Evolutionary conservation across 768 basidiomycete species (phyloP).

Genomic region (Naganishia vaughanmartiniae): DNA sequence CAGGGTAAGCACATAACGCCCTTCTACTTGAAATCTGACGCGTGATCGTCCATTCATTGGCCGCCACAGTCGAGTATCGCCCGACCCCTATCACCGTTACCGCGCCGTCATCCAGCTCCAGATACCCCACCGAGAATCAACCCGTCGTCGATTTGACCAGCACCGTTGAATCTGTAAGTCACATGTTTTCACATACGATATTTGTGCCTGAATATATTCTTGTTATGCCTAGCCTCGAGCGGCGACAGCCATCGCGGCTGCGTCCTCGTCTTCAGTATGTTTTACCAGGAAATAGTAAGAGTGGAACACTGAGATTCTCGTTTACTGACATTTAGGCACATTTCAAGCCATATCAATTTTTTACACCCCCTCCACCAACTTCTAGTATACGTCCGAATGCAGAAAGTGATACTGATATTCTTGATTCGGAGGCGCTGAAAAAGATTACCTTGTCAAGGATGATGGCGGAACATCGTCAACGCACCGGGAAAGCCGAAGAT

Average conservation of each 20-base stretch:
- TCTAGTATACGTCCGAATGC: not conserved
- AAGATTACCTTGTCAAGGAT: slow-evolving; percentile 12
- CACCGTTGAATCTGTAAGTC: not conserved
- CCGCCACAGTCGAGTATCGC: no score
- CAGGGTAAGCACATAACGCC: not conserved
- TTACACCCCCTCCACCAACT: not conserved
- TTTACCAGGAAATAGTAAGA: no score
- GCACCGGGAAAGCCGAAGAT: slow-evolving; percentile 14
- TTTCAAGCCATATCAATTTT: slow-evolving; percentile 24
- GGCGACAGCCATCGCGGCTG: not conserved
- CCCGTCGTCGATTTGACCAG: not conserved
- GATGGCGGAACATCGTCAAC: slow-evolving; percentile 22
- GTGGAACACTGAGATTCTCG: not conserved
- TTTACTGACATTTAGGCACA: slow-evolving; percentile 4
- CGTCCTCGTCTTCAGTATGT: slow-evolving; percentile 18
- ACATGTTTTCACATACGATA: not conserved
- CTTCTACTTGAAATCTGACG: not conserved
- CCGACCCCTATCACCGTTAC: not conserved
- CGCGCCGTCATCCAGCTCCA: not conserved
- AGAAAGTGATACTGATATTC: slow-evolving; percentile 15
- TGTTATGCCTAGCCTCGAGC: not conserved
- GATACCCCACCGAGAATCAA: not conserved
- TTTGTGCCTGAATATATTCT: slow-evolving; percentile 1
- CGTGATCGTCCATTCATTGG: not conserved
- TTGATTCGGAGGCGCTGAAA: slow-evolving; percentile 21